These are phyloP conservation scores for Elaeis guineensis DNA, from an alignment of 176 grass and related monocot genomes.

Conservation along the genomic window DNA sequence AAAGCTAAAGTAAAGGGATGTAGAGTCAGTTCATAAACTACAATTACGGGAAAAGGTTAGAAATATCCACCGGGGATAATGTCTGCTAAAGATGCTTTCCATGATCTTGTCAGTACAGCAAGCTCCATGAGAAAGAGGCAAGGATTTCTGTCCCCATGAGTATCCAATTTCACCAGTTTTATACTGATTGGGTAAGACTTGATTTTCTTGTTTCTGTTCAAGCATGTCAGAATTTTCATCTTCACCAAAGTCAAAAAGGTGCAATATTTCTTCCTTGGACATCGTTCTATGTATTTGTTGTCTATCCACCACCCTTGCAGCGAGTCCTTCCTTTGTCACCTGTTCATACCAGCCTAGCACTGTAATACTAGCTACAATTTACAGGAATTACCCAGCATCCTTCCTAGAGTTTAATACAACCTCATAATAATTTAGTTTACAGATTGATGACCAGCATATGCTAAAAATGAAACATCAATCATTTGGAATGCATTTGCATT, in stretches of 20 bases:
- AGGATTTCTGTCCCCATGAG: constrained; percentile 15
- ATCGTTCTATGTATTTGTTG: constrained; percentile 97
- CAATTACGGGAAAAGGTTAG: neutral
- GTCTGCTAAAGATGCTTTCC: constrained; percentile 56
- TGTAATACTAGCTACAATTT: too few relatives aligned
- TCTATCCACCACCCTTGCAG: constrained; percentile 93
- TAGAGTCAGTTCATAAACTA: too few relatives aligned
- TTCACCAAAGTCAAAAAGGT: constrained; percentile 94
- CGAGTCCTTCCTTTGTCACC: constrained; percentile 98
- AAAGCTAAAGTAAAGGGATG: too few relatives aligned
- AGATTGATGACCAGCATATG: neutral
- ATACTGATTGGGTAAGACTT: constrained; percentile 12
- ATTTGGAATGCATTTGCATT: neutral
- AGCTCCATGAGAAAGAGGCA: constrained; percentile 18
- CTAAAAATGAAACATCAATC: neutral
- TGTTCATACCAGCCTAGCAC: constrained; percentile 22
- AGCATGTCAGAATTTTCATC: constrained; percentile 42
- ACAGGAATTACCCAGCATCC: too few relatives aligned
- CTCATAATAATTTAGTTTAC: too few relatives aligned
- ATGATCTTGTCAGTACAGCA: constrained; percentile 55
- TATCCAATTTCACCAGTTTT: constrained; percentile 24
- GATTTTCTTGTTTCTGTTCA: constrained; percentile 33
- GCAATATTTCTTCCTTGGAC: constrained; percentile 94
- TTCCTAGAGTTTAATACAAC: too few relatives aligned
- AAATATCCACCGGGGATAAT: constrained; percentile 52